These are phyloP conservation scores for Exophiala bonariae DNA, from an alignment of 2,329 filamentous ascomycete genomes.

Conservation along the genomic window DNA sequence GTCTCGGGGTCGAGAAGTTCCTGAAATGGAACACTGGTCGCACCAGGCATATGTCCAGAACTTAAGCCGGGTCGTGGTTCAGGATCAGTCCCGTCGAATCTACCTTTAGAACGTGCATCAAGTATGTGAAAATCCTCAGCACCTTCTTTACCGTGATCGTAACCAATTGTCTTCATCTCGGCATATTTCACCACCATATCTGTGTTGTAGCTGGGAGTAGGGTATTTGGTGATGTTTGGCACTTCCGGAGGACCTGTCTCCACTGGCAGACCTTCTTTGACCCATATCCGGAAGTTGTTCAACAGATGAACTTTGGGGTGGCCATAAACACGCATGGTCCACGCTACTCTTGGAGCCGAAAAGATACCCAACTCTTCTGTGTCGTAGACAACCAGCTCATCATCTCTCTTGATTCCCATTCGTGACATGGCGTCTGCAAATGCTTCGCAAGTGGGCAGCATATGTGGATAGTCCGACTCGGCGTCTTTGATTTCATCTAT, in stretches of 20 bases:
- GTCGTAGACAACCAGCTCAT: slow-evolving; percentile 93
- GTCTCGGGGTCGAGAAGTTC: slow-evolving; percentile 78
- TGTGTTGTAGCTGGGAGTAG: slow-evolving; percentile 57
- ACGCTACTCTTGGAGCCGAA: slow-evolving; percentile 87
- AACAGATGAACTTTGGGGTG: slow-evolving; percentile 85
- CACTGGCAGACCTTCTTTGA: slow-evolving; percentile 76
- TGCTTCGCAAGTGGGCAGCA: slow-evolving; percentile 79
- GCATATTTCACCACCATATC: slow-evolving; percentile 76
- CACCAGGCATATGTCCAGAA: slow-evolving; percentile 89
- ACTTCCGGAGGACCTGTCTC: slow-evolving; percentile 64
- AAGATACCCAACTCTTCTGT: slow-evolving; percentile 89
- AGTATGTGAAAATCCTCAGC: slow-evolving; percentile 82
- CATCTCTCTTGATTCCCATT: slow-evolving; percentile 81
- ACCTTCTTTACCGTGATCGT: slow-evolving; percentile 78
- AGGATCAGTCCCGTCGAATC: slow-evolving; percentile 79
- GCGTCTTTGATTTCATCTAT: slow-evolving; percentile 88
- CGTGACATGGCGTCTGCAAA: slow-evolving; percentile 88
- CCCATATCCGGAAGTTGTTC: slow-evolving; percentile 96
- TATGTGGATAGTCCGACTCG: slow-evolving; percentile 88
- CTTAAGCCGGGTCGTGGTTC: slow-evolving; percentile 84
- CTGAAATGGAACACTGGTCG: slow-evolving; percentile 77
- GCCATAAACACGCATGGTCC: slow-evolving; percentile 89
- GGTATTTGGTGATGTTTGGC: slow-evolving; percentile 45
- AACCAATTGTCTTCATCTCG: slow-evolving; percentile 74
- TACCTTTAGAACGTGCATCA: slow-evolving; percentile 76